Conservation (phyloP, 2,329 filamentous ascomycete species). For the Phaeosphaeriaceae sp. region DNA sequence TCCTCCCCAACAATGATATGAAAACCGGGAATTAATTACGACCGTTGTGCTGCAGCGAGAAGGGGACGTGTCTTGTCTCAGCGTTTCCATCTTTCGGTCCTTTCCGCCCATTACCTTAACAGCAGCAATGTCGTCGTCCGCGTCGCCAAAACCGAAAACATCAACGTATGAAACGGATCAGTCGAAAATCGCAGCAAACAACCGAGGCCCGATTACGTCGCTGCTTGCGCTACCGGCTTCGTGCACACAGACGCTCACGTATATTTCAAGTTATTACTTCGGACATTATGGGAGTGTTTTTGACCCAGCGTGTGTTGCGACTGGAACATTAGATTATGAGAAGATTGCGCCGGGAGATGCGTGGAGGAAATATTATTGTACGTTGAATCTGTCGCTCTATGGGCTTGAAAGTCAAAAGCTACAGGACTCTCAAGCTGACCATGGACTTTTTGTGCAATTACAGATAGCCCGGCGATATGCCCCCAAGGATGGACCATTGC, state of each 20-base stretch:
- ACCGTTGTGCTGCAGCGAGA: too few relatives aligned
- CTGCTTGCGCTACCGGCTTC: background rate
- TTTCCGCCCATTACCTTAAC: too few relatives aligned
- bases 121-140: background rate
- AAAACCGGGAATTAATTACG: background rate
- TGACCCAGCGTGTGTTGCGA: background rate
- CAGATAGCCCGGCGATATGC: slow-evolving; percentile 4
- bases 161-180: background rate
- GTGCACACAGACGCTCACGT: background rate
- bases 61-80: background rate
- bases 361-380: background rate
- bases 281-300: background rate
- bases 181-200: background rate
- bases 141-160: background rate
- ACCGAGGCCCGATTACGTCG: background rate
- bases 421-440: background rate
- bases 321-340: background rate
- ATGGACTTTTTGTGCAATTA: background rate
- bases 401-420: too few relatives aligned
- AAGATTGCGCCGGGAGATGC: background rate
- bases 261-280: background rate
- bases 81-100: background rate
- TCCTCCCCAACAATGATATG: background rate
- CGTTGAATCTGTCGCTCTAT: background rate
- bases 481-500: background rate